Evolutionary conservation across 2,329 filamentous ascomycete species (phyloP), one percentile per base, ranked within the genome.

Genomic region (Akanthomyces uredinophilus): DNA sequence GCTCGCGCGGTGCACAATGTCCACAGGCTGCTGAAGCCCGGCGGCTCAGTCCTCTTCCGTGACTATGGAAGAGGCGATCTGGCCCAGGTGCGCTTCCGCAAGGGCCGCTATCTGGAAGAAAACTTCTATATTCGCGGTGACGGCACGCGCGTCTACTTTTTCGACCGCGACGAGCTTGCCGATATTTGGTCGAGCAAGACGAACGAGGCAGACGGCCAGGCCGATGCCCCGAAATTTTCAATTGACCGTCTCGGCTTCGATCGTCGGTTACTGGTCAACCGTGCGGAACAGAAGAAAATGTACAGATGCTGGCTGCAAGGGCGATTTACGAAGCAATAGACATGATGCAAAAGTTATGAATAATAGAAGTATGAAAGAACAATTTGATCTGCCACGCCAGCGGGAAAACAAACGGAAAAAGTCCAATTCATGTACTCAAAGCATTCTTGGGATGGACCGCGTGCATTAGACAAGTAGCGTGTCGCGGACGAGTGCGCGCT

Each of bases 71-170:
- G 93, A 72, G 95, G 95, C 39, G 95, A 99, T 75, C 81, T 99
- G 65, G 94, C 95, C 20, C 95, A 99, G 79, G 95, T 99, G 64
- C 85, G 95, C 63, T 98, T 99, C 79, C 96, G 95, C 78, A 97
- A 96, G 78, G 92, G 92, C 14, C 84, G 95, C 46, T 98, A 94
- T 71, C 83, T 99, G 71, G 91, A 92, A 61, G 95, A 98, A 75
- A 99, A 98, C 72, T 99, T 99, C 70, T 99, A 99, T 73, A 90
- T 97, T 50, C 83, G 95, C 39, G 95, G 95, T 1, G 95, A 99
- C 74, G 95, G 95, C 1, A 99, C 95, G 4, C 84, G 95, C 7
- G 95, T 99, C 0, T 99, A 98, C 75, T 99, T 99, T 75, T 99
- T 99, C 71, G 94, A 97, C 62, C 83, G 87, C 73, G 87, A 93